A percentile compares a stretch with the other conserved stretches of the same genome.
Conservation (phyloP, 1,284 basidiomycete species). For the Trichosporon coremiiforme region DNA sequence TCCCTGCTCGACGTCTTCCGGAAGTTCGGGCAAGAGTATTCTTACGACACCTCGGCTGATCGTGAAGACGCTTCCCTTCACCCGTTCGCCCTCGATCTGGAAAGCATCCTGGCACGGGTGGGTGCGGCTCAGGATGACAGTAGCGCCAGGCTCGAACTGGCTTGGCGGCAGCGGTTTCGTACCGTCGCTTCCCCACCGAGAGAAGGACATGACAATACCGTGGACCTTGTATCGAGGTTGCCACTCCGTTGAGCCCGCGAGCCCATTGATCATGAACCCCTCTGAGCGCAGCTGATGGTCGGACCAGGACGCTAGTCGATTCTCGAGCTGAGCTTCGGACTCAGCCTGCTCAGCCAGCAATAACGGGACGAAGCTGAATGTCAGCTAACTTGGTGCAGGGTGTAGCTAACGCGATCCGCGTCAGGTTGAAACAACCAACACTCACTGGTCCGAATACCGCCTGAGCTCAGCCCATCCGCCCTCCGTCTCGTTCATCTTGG, state of each 20-base stretch:
- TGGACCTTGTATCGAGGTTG: conserved; percentile 29
- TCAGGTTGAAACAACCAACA: conserved; percentile 13
- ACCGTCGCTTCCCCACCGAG: conserved; percentile 64
- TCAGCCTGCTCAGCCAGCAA: conserved; percentile 68
- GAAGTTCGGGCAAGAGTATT: conserved; percentile 62
- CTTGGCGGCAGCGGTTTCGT: conserved; percentile 43
- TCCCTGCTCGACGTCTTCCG: conserved; percentile 57
- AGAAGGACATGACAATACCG: conserved; percentile 57
- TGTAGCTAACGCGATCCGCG: conserved; percentile 1
- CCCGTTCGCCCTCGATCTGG: conserved; percentile 56
- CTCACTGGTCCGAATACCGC: conserved; percentile 43
- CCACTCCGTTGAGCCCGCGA: conserved; percentile 56
- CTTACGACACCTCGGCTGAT: conserved; percentile 59
- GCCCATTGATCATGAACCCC: conserved; percentile 68
- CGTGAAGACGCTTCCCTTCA: conserved; percentile 64
- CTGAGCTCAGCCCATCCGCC: conserved; percentile 59
- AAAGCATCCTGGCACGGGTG: conserved; percentile 60
- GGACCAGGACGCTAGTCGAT: conserved; percentile 69
- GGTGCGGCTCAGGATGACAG: conserved; percentile 65
- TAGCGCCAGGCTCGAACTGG: conserved; percentile 61
- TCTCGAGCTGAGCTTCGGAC: conserved; percentile 61
- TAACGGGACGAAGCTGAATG: conserved; percentile 65
- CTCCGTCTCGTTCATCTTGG: conserved; percentile 52
- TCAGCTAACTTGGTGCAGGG: neutral
- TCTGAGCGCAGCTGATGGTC: conserved; percentile 64